Percentiles rank a stretch among this genome's conserved stretches.
phyloP scores from a whole-genome alignment of 192 early-diverging fungal genomes.

The Umbelopsis sp. region DNA sequence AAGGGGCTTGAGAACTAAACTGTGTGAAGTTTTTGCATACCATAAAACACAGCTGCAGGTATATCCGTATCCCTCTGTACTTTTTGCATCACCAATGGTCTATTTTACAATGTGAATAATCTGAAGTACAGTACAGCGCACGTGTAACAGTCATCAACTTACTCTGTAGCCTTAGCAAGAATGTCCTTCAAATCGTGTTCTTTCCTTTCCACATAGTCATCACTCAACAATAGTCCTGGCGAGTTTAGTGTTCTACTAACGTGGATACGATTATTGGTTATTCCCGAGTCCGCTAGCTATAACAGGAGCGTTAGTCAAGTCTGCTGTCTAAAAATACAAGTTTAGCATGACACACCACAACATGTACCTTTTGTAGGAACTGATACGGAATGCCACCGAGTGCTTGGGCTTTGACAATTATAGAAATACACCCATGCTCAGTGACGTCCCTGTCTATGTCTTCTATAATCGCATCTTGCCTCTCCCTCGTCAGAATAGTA shows the following conservation, averaged over 20 bases:
- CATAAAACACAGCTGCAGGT: conserved; percentile 6
- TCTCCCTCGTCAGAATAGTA: not conserved
- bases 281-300: conserved; percentile 3
- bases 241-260: not conserved
- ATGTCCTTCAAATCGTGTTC: not conserved
- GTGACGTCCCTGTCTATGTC: not conserved
- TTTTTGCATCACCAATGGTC: not conserved
- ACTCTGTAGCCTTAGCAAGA: not conserved
- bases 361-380: conserved; percentile 1
- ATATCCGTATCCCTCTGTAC: conserved; percentile 5
- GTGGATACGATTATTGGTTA: not conserved
- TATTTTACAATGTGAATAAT: not conserved
- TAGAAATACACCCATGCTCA: not conserved
- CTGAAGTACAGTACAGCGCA: not conserved
- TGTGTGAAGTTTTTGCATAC: not conserved
- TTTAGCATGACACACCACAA: no score
- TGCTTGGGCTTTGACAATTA: conserved; percentile 4
- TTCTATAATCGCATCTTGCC: not conserved
- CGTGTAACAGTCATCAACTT: not conserved
- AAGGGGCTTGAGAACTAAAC: not conserved
- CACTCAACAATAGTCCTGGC: not conserved
- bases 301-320: not conserved
- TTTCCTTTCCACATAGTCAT: not conserved
- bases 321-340: not conserved
- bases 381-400: conserved; percentile 6